These are phyloP conservation scores for Globisporangium ultimum DNA, from an alignment of 352 stramenopile species.

Conservation along the genomic window DNA sequence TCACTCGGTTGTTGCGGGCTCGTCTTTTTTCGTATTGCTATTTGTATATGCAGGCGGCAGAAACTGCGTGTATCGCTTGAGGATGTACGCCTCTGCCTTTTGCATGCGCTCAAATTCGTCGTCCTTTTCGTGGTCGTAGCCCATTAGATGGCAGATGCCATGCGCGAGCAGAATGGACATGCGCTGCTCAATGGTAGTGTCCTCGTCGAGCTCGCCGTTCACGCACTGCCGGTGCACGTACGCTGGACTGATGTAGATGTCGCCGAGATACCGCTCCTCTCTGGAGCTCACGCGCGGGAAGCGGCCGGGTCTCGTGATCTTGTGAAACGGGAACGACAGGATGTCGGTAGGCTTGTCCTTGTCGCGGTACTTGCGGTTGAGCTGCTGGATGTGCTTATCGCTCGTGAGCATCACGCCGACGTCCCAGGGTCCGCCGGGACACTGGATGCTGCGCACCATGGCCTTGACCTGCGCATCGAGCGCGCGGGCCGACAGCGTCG, in stretches of 20 bases:
- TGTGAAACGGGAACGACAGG: slow-evolving; percentile 79
- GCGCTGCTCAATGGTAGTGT: slow-evolving; percentile 57
- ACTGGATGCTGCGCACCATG: slow-evolving; percentile 66
- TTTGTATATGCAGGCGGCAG: slow-evolving; percentile 20
- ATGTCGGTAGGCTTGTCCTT: slow-evolving; percentile 84
- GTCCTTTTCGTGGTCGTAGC: slow-evolving; percentile 81
- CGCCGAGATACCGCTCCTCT: slow-evolving; percentile 73
- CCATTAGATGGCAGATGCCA: slow-evolving; percentile 79
- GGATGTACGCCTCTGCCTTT: slow-evolving; percentile 65
- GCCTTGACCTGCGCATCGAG: slow-evolving; percentile 63
- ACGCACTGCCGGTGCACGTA: slow-evolving; percentile 77
- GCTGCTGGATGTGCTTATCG: slow-evolving; percentile 63
- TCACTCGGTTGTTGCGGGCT: not conserved
- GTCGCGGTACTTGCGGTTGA: slow-evolving; percentile 69
- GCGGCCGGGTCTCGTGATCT: slow-evolving; percentile 55
- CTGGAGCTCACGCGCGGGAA: slow-evolving; percentile 46
- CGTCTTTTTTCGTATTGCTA: slow-evolving; percentile 1
- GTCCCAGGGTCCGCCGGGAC: slow-evolving; percentile 61
- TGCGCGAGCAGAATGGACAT: slow-evolving; percentile 76
- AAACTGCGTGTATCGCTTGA: slow-evolving; percentile 47
- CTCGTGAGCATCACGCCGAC: slow-evolving; percentile 80
- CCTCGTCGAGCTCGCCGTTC: slow-evolving; percentile 45
- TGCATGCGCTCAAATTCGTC: slow-evolving; percentile 76
- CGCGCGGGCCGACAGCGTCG: slow-evolving; percentile 30
- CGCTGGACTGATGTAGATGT: slow-evolving; percentile 81